These are phyloP conservation scores for Candida boleticola DNA, from an alignment of 805 yeast species.

Conservation along the genomic window DNA sequence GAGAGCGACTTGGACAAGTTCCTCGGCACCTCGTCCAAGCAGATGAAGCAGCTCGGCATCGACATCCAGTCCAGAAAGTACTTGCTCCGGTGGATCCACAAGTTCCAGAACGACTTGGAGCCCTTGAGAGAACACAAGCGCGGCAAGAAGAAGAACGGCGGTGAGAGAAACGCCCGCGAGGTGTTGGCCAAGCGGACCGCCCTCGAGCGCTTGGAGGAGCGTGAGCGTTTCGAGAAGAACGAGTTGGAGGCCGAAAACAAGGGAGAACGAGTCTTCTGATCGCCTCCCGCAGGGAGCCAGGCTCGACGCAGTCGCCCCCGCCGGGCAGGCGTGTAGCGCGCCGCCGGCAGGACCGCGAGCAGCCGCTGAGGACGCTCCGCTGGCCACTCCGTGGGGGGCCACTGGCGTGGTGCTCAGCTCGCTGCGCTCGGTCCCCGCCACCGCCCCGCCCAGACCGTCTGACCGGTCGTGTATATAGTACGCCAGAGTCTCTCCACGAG, in stretches of 20 bases:
- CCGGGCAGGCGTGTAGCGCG: too few relatives aligned
- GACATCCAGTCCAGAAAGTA: conserved; percentile 71
- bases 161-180: conserved; percentile 72
- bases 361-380: too few relatives aligned
- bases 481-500: background rate
- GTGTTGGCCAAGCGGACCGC: conserved; percentile 58
- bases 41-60: conserved; percentile 74
- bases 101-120: conserved; percentile 54
- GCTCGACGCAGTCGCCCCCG: background rate
- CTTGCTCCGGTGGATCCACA: conserved; percentile 70
- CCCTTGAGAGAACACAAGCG: conserved; percentile 54
- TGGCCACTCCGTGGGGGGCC: too few relatives aligned
- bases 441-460: too few relatives aligned
- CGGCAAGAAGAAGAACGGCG: conserved; percentile 80
- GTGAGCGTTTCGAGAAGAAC: conserved; percentile 36
- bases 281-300: too few relatives aligned
- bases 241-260: conserved; percentile 34
- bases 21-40: conserved; percentile 51
- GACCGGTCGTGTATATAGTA: background rate
- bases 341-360: too few relatives aligned
- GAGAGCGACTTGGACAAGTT: conserved; percentile 60
- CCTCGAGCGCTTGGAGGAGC: conserved; percentile 53
- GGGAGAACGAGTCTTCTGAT: conserved; percentile 44
- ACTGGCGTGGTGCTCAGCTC: too few relatives aligned
- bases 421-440: too few relatives aligned